These are phyloP conservation scores for Trifolium fragiferum DNA, from an alignment of 306 rosid genomes.

Conservation along the genomic window DNA sequence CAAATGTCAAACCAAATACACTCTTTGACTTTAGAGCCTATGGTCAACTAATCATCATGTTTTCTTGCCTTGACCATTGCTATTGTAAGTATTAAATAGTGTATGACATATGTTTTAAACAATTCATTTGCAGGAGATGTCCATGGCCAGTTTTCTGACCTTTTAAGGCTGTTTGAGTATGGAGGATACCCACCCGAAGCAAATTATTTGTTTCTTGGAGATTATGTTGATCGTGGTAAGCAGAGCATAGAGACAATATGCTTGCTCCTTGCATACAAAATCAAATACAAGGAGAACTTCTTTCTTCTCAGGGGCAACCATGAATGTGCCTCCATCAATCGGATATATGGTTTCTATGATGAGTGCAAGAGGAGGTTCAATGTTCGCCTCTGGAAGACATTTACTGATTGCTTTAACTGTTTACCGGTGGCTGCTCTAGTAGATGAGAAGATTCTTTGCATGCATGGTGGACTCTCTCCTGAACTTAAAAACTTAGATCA, in stretches of 20 bases:
- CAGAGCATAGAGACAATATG: constrained; percentile 86
- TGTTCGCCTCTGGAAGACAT: constrained; percentile 82
- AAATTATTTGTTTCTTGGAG: constrained; percentile 83
- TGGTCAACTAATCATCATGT: constrained; percentile 11
- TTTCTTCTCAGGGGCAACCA: constrained; percentile 91
- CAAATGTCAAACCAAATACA: neutral
- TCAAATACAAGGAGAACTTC: constrained; percentile 86
- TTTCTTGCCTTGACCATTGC: constrained; percentile 17
- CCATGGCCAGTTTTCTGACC: constrained; percentile 88
- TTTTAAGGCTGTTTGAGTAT: constrained; percentile 75
- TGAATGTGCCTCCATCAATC: constrained; percentile 88
- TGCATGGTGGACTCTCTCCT: constrained; percentile 89
- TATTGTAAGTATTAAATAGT: constrained; percentile 13
- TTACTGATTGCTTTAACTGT: constrained; percentile 82
- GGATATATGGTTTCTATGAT: constrained; percentile 83
- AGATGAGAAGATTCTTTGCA: constrained; percentile 88
- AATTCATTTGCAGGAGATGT: constrained; percentile 67
- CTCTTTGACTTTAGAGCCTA: constrained; percentile 10
- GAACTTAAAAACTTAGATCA: constrained; percentile 73
- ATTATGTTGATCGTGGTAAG: constrained; percentile 91
- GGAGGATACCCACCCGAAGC: constrained; percentile 88
- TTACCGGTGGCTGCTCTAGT: constrained; percentile 82
- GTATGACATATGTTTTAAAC: constrained; percentile 19
- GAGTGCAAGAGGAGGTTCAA: constrained; percentile 88
- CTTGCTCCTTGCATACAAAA: constrained; percentile 82